Evolutionary conservation across 768 basidiomycete species (phyloP).

Genomic region (Pleurotus djamor): DNA sequence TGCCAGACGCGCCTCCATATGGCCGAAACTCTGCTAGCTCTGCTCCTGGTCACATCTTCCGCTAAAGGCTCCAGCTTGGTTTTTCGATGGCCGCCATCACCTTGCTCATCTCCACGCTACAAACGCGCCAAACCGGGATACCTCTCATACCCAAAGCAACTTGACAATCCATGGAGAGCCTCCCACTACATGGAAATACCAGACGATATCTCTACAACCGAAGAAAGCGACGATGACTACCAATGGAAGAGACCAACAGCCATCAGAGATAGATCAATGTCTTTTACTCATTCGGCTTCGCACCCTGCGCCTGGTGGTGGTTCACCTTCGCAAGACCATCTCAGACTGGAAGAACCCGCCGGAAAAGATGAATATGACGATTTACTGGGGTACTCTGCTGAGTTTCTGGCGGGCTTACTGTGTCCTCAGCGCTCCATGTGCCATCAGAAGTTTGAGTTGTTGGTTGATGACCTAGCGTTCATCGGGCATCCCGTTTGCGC

Average conservation of each 20-base stretch:
- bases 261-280: slow-evolving; percentile 46
- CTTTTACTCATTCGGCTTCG: slow-evolving; percentile 44
- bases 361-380: slow-evolving; percentile 55
- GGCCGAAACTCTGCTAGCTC: slow-evolving; percentile 78
- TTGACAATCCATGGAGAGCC: slow-evolving; percentile 76
- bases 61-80: slow-evolving; percentile 78
- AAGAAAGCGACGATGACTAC: slow-evolving; percentile 53
- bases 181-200: slow-evolving; percentile 42
- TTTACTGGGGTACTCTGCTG: slow-evolving; percentile 78
- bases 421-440: slow-evolving; percentile 80
- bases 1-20: slow-evolving; percentile 27
- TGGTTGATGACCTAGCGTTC: slow-evolving; percentile 90
- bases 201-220: slow-evolving; percentile 21
- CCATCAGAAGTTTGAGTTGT: slow-evolving; percentile 91
- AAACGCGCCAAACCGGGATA: slow-evolving; percentile 62
- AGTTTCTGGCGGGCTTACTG: slow-evolving; percentile 79
- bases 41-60: slow-evolving; percentile 83
- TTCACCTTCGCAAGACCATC: slow-evolving; percentile 47
- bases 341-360: slow-evolving; percentile 25
- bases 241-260: slow-evolving; percentile 59
- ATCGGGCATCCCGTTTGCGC: slow-evolving; percentile 92
- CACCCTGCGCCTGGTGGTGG: slow-evolving; percentile 48
- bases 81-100: slow-evolving; percentile 83
- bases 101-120: slow-evolving; percentile 62
- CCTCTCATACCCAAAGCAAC: slow-evolving; percentile 41